Evolutionary conservation across 2,329 filamentous ascomycete species (phyloP), one percentile per base, ranked within the genome.

Genomic region (Zasmidium citrigriseum): DNA sequence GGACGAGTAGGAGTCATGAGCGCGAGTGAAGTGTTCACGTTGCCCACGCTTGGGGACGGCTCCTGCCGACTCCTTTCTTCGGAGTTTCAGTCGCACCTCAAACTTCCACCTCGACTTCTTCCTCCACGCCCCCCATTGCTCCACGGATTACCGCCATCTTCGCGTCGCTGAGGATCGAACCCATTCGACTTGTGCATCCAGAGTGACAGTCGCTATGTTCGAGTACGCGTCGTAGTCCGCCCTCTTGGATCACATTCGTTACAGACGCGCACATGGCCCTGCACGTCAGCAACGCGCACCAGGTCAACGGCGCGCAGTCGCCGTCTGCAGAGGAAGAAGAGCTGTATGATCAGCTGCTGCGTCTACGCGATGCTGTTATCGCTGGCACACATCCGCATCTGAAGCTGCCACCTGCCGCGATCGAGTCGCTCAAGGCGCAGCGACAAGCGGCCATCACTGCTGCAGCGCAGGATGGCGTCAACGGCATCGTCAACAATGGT

Each of bases 281-380:
- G 47, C 51, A 58, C 52, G 54, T 49, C 27, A 53, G 58, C 58
- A 49, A 47, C 55, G 52, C 54, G 48, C 55, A 60, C 58, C 61
- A 60, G 47, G 60, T 54, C 57, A 60, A 55, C 44, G 55, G 47
- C 20, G 54, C 61, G 60, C 61, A 67, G 12, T 64, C 67, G 49
- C 49, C 61, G n/a, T 27, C 34, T 48, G 62, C 62, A 61, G 70
- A 71, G 57, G 70, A 72, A 47, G 68, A 70, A 53, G 58, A 68
- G 54, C 77, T 80, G 60, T 95, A 91, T 79, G 84, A 89, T 71
- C 91, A 88, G 77, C 89, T 98, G 69, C 74, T 96, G 70, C 85
- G 82, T 67, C 87, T 98, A 75, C 88, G 87, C 75, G 89, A 96
- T 79, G 82, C 87, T 67, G 84, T 98, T 67, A 81, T 95, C 72